Evolutionary conservation across 2,329 filamentous ascomycete species (phyloP).

Genomic region (Chaetomiaceae sp.): DNA sequence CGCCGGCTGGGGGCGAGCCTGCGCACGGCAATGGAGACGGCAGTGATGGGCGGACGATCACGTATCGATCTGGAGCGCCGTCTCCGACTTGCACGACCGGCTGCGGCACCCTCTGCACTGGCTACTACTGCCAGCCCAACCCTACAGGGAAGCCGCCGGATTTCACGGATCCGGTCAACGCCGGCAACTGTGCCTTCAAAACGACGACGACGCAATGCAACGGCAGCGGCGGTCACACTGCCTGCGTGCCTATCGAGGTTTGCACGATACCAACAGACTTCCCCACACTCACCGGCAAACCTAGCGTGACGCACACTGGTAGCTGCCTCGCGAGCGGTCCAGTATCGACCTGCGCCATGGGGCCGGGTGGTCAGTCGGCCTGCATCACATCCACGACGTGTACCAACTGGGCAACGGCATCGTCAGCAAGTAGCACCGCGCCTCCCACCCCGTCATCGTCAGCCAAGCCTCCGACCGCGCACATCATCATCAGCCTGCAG

Average conservation of each 20-base stretch:
- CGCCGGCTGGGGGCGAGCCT: background rate
- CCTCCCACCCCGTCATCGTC: too few relatives aligned
- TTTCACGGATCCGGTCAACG: constrained; percentile 6
- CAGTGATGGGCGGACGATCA: background rate
- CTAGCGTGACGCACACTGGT: background rate
- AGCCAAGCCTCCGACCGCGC: too few relatives aligned
- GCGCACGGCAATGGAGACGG: background rate
- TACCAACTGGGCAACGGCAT: background rate
- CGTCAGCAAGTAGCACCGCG: background rate
- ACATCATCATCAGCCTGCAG: background rate
- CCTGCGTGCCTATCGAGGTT: background rate
- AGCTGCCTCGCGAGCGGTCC: background rate
- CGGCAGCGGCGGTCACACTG: background rate
- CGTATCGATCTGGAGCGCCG: background rate
- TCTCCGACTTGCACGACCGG: constrained; percentile 2
- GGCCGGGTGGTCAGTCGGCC: background rate
- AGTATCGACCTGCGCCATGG: background rate
- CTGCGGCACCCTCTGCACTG: constrained; percentile 11
- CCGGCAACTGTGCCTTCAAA: background rate
- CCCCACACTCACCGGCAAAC: background rate
- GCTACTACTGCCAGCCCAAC: constrained; percentile 6
- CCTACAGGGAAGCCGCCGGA: constrained; percentile 5
- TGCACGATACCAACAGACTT: background rate
- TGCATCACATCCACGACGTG: background rate
- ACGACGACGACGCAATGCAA: background rate